Evolutionary conservation across 306 rosid species (phyloP).

Genomic region (Cercis canadensis): DNA sequence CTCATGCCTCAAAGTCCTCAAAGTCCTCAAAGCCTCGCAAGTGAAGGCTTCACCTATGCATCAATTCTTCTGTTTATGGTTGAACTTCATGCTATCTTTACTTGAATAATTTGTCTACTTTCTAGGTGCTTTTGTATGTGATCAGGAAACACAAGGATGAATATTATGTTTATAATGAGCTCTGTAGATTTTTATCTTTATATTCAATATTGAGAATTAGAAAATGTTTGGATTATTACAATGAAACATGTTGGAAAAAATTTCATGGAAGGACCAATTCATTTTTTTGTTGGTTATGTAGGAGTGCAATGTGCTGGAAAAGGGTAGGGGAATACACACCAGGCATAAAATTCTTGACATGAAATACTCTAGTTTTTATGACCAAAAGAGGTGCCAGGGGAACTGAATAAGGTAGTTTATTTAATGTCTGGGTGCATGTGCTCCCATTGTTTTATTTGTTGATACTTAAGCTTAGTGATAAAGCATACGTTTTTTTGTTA

Average conservation of each 20-base stretch:
- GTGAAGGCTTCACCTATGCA: conserved; percentile 8
- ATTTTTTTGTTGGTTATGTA: too few relatives aligned
- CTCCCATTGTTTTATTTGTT: neutral
- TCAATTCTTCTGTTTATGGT: neutral
- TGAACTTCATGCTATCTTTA: neutral
- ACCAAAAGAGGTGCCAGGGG: too few relatives aligned
- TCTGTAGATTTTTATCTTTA: neutral
- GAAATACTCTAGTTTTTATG: too few relatives aligned
- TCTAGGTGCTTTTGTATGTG: neutral
- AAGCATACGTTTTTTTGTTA: too few relatives aligned
- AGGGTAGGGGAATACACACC: too few relatives aligned
- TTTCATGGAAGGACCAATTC: neutral
- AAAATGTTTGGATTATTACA: neutral
- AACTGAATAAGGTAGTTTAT: too few relatives aligned
- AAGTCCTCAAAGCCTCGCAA: conserved; percentile 54
- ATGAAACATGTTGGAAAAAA: neutral
- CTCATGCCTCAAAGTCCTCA: conserved; percentile 46
- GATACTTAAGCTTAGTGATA: too few relatives aligned
- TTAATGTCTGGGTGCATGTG: too few relatives aligned
- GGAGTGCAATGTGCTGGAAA: too few relatives aligned
- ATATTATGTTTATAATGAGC: neutral
- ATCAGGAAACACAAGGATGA: neutral
- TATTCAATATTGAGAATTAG: neutral
- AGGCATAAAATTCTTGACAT: too few relatives aligned
- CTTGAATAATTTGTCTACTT: neutral